Evolutionary conservation across 208 protist species (phyloP), one percentile per base, ranked within the genome.

Genomic region (Acanthamoeba divionensis): DNA sequence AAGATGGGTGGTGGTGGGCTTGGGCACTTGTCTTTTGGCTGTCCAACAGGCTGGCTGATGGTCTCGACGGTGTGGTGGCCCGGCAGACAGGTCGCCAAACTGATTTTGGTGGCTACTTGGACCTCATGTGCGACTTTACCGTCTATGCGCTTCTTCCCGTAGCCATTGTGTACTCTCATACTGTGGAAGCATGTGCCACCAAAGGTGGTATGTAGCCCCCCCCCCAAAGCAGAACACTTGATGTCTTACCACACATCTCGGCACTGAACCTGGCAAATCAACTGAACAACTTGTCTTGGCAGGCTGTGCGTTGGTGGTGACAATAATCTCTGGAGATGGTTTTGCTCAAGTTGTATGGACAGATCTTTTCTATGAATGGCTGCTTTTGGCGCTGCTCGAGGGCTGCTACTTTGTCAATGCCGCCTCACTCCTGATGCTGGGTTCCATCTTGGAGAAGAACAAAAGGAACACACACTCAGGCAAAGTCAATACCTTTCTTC

Each of bases 391-490:
- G 31, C n/a, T 6, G n/a, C 21, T 5, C 29, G 21, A 69, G 44
- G 67, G 85, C 63, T 31, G 45, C 50, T 83, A 69, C 52, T 90
- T 90, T 44, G 33, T 90, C 85, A 90, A 90, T 26, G 85, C 85
- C 15, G 65, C 66, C 1, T 75, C 85, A 10, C 26, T 75, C 44
- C 66, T 90, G 26, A 24, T 65, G 26, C 44, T 90, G 6, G 44
- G 33, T 1, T 33, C 29, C 63, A 77, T 90, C 44, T 44, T 90
- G 48, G 85, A 90, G 48, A 90, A 90, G 67, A 26, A 36, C 13
- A 79, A 71, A 31, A n/a, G n/a, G n/a, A n/a, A n/a, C n/a, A n/a
- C n/a, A n/a, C n/a, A n/a, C n/a, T n/a, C n/a, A n/a, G n/a, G n/a
- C n/a, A n/a, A n/a, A n/a, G n/a, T n/a, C n/a, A n/a, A n/a, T n/a